These are phyloP conservation scores for Cercospora zeae-maydis DNA, from an alignment of 2,329 filamentous ascomycete genomes.

Conservation along the genomic window DNA sequence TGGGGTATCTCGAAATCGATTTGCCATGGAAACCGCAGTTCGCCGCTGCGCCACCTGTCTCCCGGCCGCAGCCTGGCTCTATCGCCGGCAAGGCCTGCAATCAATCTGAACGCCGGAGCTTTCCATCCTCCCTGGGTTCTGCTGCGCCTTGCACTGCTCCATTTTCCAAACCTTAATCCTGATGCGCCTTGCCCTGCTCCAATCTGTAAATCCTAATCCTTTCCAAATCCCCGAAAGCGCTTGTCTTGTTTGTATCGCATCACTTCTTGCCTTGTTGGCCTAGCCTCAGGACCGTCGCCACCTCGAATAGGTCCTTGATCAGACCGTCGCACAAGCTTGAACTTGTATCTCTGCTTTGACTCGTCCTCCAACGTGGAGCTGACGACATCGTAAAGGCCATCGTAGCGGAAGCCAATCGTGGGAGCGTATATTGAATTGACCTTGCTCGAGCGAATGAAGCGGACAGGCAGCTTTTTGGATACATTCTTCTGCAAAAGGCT, in stretches of 20 bases:
- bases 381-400: conserved; percentile 54
- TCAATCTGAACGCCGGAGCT: not conserved
- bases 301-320: conserved; percentile 49
- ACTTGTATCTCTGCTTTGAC: conserved; percentile 46
- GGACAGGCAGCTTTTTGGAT: conserved; percentile 41
- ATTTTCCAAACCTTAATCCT: not conserved
- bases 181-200: not conserved
- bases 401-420: conserved; percentile 52
- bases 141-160: not conserved
- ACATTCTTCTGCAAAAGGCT: conserved; percentile 43
- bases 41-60: not conserved
- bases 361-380: conserved; percentile 40
- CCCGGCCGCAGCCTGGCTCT: not conserved
- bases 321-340: conserved; percentile 44
- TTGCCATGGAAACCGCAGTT: not conserved
- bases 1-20: not conserved
- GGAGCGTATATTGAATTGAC: conserved; percentile 46
- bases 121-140: not conserved
- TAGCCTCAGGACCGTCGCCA: conserved; percentile 39
- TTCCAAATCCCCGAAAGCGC: conserved; percentile 17
- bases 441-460: conserved; percentile 51
- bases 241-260: conserved; percentile 28
- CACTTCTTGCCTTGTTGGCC: conserved; percentile 45
- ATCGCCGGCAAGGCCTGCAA: not conserved
- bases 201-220: not conserved